Evolutionary conservation across 768 basidiomycete genomes (phyloP).

Genomic region (Russula virescens): DNA sequence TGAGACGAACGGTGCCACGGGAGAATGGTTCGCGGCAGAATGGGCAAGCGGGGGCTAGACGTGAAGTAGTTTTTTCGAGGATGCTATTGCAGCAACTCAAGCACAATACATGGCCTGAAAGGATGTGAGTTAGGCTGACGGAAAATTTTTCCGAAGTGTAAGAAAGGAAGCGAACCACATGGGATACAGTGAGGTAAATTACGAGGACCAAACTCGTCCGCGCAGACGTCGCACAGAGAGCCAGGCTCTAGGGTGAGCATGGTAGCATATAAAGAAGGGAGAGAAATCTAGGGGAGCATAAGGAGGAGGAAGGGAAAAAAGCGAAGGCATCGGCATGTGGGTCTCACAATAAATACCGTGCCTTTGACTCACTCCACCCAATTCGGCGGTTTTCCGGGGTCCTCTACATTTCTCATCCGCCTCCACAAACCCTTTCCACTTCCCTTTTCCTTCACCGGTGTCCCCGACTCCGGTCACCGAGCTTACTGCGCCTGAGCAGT

Average conservation of each 20-base stretch:
- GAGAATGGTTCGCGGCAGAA: conserved; percentile 79
- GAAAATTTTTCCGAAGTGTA: conserved; percentile 28
- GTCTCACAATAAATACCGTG: conserved; percentile 13
- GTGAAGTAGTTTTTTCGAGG: conserved; percentile 70
- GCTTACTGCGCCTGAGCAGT: not conserved
- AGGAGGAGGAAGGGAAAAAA: conserved; percentile 15
- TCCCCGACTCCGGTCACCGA: not conserved
- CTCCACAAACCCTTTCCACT: not conserved
- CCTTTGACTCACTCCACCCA: conserved; percentile 6
- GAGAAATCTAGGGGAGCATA: conserved; percentile 21
- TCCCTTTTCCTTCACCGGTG: conserved; percentile 4
- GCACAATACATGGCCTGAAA: conserved; percentile 74
- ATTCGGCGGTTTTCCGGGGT: conserved; percentile 21
- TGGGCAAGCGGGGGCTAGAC: conserved; percentile 70
- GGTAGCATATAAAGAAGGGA: conserved; percentile 24
- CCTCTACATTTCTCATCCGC: conserved; percentile 10
- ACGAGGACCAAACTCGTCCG: conserved; percentile 74
- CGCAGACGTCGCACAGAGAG: conserved; percentile 86
- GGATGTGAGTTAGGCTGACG: not conserved
- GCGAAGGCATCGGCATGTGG: conserved; percentile 2
- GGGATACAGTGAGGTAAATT: conserved; percentile 75
- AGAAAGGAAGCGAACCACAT: conserved; percentile 52
- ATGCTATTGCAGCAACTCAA: conserved; percentile 72
- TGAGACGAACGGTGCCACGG: conserved; percentile 59
- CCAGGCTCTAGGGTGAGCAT: conserved; percentile 82